phyloP scores from a whole-genome alignment of 2,329 filamentous ascomycete species.

The Fusarium haematococcum region DNA sequence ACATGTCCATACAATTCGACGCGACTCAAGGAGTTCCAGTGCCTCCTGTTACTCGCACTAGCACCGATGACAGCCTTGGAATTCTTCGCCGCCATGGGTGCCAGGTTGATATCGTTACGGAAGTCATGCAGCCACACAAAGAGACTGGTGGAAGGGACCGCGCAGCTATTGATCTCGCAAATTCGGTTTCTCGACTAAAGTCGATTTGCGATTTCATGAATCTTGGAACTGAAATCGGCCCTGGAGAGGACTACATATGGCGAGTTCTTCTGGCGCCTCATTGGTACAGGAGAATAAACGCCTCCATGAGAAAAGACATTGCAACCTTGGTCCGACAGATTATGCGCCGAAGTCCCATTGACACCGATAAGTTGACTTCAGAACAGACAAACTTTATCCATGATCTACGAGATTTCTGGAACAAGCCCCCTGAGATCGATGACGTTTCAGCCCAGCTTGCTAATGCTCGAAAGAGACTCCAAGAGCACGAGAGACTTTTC shows the following conservation, averaged over 20 bases:
- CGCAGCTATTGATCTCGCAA: no score
- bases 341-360: neutral
- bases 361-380: neutral
- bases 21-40: neutral
- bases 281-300: neutral
- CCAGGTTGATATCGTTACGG: constrained; percentile 1
- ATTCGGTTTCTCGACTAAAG: neutral
- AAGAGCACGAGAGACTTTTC: neutral
- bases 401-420: neutral
- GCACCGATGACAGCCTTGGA: neutral
- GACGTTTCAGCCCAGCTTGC: neutral
- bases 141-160: no score
- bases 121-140: constrained; percentile 2
- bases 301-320: neutral
- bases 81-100: constrained; percentile 6
- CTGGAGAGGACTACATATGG: constrained; percentile 15
- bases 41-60: neutral
- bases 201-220: constrained; percentile 4
- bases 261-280: neutral
- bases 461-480: neutral
- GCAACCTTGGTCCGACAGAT: neutral
- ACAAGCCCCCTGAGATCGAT: neutral
- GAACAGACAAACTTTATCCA: neutral
- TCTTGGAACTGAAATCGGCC: neutral
- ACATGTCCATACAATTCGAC: neutral